phyloP scores from a whole-genome alignment of 2,329 filamentous ascomycete species.

The Fusarium devonianum region DNA sequence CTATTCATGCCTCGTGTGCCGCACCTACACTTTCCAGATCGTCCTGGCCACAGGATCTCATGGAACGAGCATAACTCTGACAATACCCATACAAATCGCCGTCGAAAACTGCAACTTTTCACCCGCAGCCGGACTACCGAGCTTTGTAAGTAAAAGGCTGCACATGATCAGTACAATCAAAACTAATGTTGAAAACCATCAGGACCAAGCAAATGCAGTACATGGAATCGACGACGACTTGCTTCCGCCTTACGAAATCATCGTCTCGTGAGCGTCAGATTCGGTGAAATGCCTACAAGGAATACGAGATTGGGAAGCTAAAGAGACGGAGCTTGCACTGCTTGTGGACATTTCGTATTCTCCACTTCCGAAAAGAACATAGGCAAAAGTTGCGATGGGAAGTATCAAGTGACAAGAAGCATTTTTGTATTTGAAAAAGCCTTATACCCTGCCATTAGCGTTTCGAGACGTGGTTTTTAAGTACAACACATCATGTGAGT shows the following conservation, averaged over 20 bases:
- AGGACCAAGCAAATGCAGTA: not conserved
- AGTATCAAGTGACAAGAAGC: too few relatives aligned
- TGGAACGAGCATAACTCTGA: slow-evolving; percentile 9
- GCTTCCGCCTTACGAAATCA: slow-evolving; percentile 16
- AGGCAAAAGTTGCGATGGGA: too few relatives aligned
- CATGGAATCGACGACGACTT: slow-evolving; percentile 13
- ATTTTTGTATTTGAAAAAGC: too few relatives aligned
- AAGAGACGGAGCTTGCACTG: not conserved
- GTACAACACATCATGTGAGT: too few relatives aligned
- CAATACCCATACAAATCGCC: slow-evolving; percentile 20
- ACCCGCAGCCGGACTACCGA: slow-evolving; percentile 11
- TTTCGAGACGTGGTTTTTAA: too few relatives aligned
- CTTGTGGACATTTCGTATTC: too few relatives aligned
- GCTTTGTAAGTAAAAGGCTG: slow-evolving; percentile 11
- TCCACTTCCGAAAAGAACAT: too few relatives aligned
- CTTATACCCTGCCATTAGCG: too few relatives aligned
- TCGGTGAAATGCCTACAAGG: not conserved
- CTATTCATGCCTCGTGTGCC: slow-evolving; percentile 28
- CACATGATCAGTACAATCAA: too few relatives aligned
- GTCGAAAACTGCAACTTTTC: slow-evolving; percentile 1
- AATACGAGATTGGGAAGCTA: not conserved
- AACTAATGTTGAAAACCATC: not conserved
- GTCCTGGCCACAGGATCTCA: slow-evolving; percentile 1
- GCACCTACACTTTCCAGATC: slow-evolving; percentile 17
- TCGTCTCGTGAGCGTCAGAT: not conserved